phyloP scores from a whole-genome alignment of 1,284 basidiomycete genomes.

The Earliella scabrosa region DNA sequence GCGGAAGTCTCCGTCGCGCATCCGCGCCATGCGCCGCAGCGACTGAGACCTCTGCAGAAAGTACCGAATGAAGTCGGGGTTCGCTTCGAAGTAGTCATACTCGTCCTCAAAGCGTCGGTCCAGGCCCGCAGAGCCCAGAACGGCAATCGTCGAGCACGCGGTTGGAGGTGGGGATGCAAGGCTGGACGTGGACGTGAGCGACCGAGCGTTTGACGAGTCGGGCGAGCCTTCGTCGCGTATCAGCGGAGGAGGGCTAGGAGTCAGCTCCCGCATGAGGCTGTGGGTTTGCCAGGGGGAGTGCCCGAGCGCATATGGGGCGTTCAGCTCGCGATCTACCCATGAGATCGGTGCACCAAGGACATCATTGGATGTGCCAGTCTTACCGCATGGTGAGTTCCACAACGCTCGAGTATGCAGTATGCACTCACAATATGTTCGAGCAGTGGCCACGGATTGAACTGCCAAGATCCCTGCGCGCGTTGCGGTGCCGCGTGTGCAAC shows the following conservation, averaged over 20 bases:
- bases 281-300: background rate
- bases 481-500: background rate
- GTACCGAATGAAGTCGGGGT: constrained; percentile 10
- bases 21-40: constrained; percentile 11
- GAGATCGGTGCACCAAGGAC: background rate
- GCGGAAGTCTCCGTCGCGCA: constrained; percentile 17
- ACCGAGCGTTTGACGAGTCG: constrained; percentile 1
- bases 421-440: background rate
- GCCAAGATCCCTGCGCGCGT: background rate
- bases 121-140: constrained; percentile 12
- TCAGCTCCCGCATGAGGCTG: background rate
- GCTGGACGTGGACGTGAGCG: background rate
- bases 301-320: background rate
- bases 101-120: constrained; percentile 13
- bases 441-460: background rate
- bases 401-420: background rate
- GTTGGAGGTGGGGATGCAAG: constrained; percentile 13
- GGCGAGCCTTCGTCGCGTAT: constrained; percentile 4
- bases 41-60: constrained; percentile 2
- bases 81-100: constrained; percentile 10
- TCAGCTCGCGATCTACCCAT: background rate
- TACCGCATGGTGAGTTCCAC: background rate
- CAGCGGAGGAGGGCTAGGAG: constrained; percentile 8
- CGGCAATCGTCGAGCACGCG: constrained; percentile 11
- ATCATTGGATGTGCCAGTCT: background rate